Base-by-base conservation (phyloP, 768 basidiomycete species). In the Pholiota microspora region DNA sequence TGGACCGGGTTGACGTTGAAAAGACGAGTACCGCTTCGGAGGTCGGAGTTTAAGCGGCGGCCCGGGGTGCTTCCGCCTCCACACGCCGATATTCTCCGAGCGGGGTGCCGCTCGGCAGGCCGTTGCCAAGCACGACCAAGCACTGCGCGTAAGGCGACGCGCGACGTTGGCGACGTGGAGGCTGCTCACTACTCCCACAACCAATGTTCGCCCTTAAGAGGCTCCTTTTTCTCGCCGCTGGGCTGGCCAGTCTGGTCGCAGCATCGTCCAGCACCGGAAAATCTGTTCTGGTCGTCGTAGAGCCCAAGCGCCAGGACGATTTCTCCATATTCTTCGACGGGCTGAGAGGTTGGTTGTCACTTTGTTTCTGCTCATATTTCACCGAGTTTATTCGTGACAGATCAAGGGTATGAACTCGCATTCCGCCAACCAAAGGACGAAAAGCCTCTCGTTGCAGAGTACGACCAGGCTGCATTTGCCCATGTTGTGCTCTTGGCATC, bases 401-500 rank as follows among this genome's bases (percentile, higher is more conserved):
- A 83, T 45, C 77, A 84, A 57, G 96, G 96, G 7, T 97, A 90
- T 70, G 77, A 90, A 48, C 73, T 98, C 44, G 94, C 89, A 0
- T 94, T 95, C 77, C 87, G 94, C 49, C 77, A 80, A 18, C 91
- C 94, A 13, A 92, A 86, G 69, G 89, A 88, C 49, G 80, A 82
- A 42, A 72, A 71, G 45, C 89, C 92, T 8, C 69, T 78, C 21
- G 70, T 94, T 35, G 73, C 87, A 21, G 77, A 86, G 63, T 84
- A 87, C 67, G 91, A 84, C 61, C 79, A 87, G 18, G 82, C 88
- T 34, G 75, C 80, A 45, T 97, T 92, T 71, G 81, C 86, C 45
- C 94, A 98, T 67, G 82, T 97, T 70, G 82, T 98, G 59, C 68
- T 98, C 59, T 87, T 97, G 56, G 82, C 94, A 1, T 88, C 94